phyloP scores from a whole-genome alignment of 2,329 filamentous ascomycete species.

The Ustulina deusta region DNA sequence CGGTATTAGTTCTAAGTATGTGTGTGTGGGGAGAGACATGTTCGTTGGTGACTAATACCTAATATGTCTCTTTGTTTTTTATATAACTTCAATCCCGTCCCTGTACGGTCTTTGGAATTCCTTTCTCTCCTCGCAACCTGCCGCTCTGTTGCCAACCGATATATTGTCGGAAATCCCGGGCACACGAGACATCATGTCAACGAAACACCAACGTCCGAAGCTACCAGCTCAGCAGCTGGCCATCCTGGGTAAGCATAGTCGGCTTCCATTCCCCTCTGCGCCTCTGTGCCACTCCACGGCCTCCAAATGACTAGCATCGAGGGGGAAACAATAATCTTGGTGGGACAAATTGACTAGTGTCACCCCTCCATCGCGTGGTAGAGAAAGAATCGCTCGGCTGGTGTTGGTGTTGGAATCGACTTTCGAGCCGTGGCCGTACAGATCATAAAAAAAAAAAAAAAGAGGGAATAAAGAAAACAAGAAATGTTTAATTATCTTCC shows the following conservation, averaged over 20 bases:
- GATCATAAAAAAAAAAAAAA: constrained; percentile 18
- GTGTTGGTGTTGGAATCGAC: constrained; percentile 14
- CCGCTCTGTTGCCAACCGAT: neutral
- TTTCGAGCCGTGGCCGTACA: constrained; percentile 7
- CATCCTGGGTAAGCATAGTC: constrained; percentile 75
- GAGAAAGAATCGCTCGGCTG: constrained; percentile 4
- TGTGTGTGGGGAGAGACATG: constrained; percentile 14
- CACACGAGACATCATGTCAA: constrained; percentile 37
- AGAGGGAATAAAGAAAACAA: neutral
- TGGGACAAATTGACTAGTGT: constrained; percentile 26
- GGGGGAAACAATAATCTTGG: neutral
- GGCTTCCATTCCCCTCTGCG: constrained; percentile 20
- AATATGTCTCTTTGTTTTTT: constrained; percentile 23
- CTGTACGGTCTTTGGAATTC: neutral
- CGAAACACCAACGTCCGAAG: constrained; percentile 60
- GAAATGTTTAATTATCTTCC: neutral
- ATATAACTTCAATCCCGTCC: constrained; percentile 1
- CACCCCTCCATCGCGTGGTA: constrained; percentile 10
- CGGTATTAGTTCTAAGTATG: neutral
- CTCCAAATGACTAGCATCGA: neutral
- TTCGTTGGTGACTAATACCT: no score
- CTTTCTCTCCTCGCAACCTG: constrained; percentile 8
- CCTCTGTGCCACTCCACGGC: constrained; percentile 7
- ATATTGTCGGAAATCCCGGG: neutral
- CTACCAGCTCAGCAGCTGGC: constrained; percentile 81